A percentile compares a stretch with the other conserved stretches of the same genome.
These are phyloP conservation scores for Metarhizium anisopliae DNA, from an alignment of 2,329 filamentous ascomycete species.

Conservation along the genomic window DNA sequence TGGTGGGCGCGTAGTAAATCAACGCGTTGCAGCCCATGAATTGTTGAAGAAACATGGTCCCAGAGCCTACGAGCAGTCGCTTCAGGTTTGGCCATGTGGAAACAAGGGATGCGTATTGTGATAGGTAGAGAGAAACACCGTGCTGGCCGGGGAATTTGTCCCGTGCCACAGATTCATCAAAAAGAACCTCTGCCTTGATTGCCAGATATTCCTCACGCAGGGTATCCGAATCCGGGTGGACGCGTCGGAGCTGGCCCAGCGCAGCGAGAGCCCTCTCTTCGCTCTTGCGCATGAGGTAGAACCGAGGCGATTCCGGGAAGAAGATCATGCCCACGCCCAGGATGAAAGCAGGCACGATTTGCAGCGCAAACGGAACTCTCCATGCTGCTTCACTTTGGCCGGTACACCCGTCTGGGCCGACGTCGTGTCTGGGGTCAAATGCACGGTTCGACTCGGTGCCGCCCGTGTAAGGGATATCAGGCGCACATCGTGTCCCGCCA, in stretches of 20 bases:
- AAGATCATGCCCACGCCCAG: conserved; percentile 46
- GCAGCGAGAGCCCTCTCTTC: conserved; percentile 22
- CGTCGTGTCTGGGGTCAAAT: conserved; percentile 34
- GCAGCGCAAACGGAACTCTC: conserved; percentile 38
- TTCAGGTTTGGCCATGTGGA: conserved; percentile 21
- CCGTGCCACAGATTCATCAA: conserved; percentile 20
- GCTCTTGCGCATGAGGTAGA: conserved; percentile 20
- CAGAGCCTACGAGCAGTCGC: conserved; percentile 44
- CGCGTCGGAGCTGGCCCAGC: conserved; percentile 22
- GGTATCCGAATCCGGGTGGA: conserved; percentile 19
- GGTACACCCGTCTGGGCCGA: conserved; percentile 30
- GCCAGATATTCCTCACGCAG: conserved; percentile 23
- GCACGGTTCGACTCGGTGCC: conserved; percentile 25
- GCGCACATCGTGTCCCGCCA: conserved; percentile 35
- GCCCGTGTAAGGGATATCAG: conserved; percentile 35
- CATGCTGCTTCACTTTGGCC: conserved; percentile 35
- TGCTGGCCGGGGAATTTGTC: conserved; percentile 21
- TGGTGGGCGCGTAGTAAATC: conserved; percentile 38
- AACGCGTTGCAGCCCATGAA: conserved; percentile 38
- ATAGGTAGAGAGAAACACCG: conserved; percentile 19
- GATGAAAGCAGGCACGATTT: conserved; percentile 47
- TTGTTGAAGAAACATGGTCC: conserved; percentile 47
- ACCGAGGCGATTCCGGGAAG: conserved; percentile 32
- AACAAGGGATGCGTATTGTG: conserved; percentile 22
- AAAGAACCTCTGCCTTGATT: conserved; percentile 29